Evolutionary conservation across 2,329 filamentous ascomycete genomes (phyloP).

Genomic region (Clarireedia hainanense): DNA sequence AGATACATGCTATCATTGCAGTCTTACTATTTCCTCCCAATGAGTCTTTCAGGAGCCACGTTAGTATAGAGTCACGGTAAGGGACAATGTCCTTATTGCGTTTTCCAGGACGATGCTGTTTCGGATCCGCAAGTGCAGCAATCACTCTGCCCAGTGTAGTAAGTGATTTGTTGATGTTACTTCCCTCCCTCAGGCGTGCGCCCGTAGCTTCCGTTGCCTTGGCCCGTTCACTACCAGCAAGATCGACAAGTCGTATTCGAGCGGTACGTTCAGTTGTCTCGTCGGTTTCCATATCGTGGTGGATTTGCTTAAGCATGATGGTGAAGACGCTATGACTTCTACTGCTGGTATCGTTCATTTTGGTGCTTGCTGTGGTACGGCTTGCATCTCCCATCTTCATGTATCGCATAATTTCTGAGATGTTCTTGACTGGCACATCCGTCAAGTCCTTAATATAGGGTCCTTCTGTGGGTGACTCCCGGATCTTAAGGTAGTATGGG

Average conservation of each 20-base stretch:
- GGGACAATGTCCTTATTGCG: slow-evolving; percentile 69
- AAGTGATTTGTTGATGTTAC: slow-evolving; percentile 98
- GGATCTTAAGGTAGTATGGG: slow-evolving; percentile 91
- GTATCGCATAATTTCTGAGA: slow-evolving; percentile 77
- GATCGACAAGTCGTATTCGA: slow-evolving; percentile 87
- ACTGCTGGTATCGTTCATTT: slow-evolving; percentile 98
- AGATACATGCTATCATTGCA: slow-evolving; percentile 97
- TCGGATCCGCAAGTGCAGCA: slow-evolving; percentile 71
- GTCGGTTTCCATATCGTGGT: slow-evolving; percentile 94
- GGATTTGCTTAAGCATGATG: slow-evolving; percentile 95
- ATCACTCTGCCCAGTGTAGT: slow-evolving; percentile 95
- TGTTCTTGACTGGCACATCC: slow-evolving; percentile 82
- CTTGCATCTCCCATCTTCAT: slow-evolving; percentile 88
- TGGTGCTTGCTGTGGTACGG: slow-evolving; percentile 84
- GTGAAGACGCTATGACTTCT: slow-evolving; percentile 97
- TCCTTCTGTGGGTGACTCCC: slow-evolving; percentile 88
- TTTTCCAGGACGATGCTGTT: slow-evolving; percentile 51
- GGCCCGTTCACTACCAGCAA: slow-evolving; percentile 89
- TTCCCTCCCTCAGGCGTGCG: slow-evolving; percentile 81
- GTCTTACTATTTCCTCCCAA: slow-evolving; percentile 96
- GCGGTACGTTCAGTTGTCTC: slow-evolving; percentile 93
- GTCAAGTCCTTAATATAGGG: slow-evolving; percentile 96
- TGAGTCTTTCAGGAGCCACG: slow-evolving; percentile 89
- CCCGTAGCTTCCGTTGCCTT: slow-evolving; percentile 95
- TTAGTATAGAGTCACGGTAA: slow-evolving; percentile 80